Evolutionary conservation across 148 eudicot genomes (phyloP).

Genomic region (Dysphania ambrosioides): DNA sequence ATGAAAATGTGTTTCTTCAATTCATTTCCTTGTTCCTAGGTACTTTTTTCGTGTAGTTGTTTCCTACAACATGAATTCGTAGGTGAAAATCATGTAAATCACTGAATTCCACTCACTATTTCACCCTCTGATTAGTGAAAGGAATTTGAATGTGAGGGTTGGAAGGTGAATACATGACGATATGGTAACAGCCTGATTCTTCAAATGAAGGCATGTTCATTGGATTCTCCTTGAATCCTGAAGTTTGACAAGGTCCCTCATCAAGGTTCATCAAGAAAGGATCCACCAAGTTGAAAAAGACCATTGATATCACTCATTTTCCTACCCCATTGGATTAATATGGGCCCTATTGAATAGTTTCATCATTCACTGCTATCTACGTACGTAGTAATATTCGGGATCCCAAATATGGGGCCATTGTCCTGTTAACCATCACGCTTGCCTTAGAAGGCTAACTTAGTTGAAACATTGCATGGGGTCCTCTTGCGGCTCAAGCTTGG

Average conservation of each 20-base stretch:
- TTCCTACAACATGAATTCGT: not conserved
- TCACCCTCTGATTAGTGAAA: not conserved
- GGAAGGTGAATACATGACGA: not conserved
- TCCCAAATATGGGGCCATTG: not conserved
- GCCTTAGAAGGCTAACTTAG: not conserved
- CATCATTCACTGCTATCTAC: not conserved
- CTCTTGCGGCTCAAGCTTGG: not conserved
- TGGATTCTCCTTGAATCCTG: slow-evolving; percentile 16
- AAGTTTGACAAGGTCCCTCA: slow-evolving; percentile 5
- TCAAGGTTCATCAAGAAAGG: not conserved
- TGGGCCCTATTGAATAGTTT: slow-evolving; percentile 3
- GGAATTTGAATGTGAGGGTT: not conserved
- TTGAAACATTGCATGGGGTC: slow-evolving; percentile 15
- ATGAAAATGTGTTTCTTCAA: no score
- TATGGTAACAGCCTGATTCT: not conserved
- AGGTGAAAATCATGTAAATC: not conserved
- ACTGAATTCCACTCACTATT: not conserved
- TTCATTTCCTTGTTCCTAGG: no score
- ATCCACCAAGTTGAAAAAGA: slow-evolving; percentile 6
- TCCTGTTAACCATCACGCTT: slow-evolving; percentile 25
- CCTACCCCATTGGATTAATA: not conserved
- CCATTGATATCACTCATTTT: not conserved
- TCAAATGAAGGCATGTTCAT: slow-evolving; percentile 8
- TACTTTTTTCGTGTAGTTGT: no score
- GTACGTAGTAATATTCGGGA: not conserved